phyloP scores from a whole-genome alignment of 371 early-diverging fungal species.

The Rhizopus microsporus region DNA sequence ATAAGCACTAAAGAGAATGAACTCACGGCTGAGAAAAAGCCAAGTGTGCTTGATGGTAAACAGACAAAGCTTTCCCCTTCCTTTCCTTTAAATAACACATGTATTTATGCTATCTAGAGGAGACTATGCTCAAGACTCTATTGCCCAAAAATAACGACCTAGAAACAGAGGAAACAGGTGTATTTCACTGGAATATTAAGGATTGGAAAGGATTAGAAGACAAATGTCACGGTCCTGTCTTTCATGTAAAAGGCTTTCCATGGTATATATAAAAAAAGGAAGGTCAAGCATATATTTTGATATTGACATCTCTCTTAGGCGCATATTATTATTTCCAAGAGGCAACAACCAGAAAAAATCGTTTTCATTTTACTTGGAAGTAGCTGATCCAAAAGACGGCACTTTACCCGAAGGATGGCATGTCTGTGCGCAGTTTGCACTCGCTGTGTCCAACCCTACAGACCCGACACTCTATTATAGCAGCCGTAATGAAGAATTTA shows the following conservation, averaged over 20 bases:
- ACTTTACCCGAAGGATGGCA: constrained; percentile 62
- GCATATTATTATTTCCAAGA: constrained; percentile 83
- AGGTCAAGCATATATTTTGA: neutral
- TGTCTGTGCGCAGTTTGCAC: constrained; percentile 86
- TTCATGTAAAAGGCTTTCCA: constrained; percentile 19
- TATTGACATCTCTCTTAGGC: neutral
- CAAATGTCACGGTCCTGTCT: constrained; percentile 21
- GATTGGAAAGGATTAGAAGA: constrained; percentile 28
- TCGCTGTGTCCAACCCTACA: constrained; percentile 77
- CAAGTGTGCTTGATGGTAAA: constrained; percentile 12
- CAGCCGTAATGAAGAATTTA: constrained; percentile 54
- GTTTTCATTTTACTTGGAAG: constrained; percentile 84
- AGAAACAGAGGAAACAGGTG: constrained; percentile 15
- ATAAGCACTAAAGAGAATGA: neutral
- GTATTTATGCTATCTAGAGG: constrained; percentile 7
- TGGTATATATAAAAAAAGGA: constrained; percentile 19
- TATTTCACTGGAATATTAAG: constrained; percentile 25
- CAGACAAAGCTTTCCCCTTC: neutral
- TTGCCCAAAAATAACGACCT: constrained; percentile 22
- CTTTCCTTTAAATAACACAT: neutral
- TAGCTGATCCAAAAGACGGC: constrained; percentile 63
- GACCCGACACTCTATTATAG: constrained; percentile 67
- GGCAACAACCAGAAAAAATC: constrained; percentile 79
- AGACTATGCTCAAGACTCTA: constrained; percentile 14
- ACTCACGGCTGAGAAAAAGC: neutral